A percentile compares a stretch with the other conserved stretches of the same genome.
Evolutionary conservation across 441 rosid genomes (phyloP).

Genomic region (Populus tomentosa): DNA sequence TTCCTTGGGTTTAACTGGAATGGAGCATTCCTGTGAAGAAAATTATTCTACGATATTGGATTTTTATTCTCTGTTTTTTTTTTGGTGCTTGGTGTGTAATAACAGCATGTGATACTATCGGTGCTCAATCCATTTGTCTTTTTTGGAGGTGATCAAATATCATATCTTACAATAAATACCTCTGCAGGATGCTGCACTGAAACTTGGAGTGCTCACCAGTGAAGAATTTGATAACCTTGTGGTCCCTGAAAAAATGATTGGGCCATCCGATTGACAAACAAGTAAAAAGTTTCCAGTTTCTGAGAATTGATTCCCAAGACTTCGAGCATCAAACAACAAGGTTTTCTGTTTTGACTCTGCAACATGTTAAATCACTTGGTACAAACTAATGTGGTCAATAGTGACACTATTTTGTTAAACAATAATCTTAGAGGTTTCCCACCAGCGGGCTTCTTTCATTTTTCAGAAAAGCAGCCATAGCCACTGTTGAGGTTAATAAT

Average conservation of each 20-base stretch:
- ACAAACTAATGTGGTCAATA: slow-evolving; percentile 2
- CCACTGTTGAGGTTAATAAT: slow-evolving; percentile 18
- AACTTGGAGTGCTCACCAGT: slow-evolving; percentile 66
- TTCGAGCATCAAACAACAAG: not conserved
- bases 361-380: slow-evolving; percentile 6
- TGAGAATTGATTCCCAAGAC: not conserved
- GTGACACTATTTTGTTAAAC: not conserved
- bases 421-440: slow-evolving; percentile 26
- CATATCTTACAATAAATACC: not conserved
- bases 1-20: not conserved
- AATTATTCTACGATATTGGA: not conserved
- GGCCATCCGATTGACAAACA: slow-evolving; percentile 55
- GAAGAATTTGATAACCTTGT: slow-evolving; percentile 89
- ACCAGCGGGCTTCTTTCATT: not conserved
- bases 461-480: not conserved
- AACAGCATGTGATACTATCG: not conserved
- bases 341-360: not conserved
- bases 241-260: slow-evolving; percentile 95
- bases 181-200: slow-evolving; percentile 71
- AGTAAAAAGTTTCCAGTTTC: slow-evolving; percentile 2
- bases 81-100: not conserved
- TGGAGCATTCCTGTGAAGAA: not conserved
- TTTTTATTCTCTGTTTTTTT: not conserved
- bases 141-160: not conserved
- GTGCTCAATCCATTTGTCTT: not conserved